Base-by-base conservation (phyloP, 768 basidiomycete species). In the Russula brevipes region DNA sequence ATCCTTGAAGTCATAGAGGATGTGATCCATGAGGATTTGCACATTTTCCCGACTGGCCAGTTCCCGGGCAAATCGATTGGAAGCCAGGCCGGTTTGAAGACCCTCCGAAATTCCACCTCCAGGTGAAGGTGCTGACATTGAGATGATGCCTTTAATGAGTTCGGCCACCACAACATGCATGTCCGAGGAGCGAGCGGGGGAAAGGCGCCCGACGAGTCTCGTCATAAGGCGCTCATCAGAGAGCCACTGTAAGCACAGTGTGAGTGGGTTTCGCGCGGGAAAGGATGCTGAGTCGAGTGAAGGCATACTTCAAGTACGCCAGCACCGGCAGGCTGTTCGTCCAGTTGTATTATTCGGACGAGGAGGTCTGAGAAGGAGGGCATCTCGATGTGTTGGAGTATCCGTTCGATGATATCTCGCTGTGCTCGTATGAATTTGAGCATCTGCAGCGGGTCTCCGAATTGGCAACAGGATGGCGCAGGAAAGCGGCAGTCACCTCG, bases 281-380 rank as follows among this genome's bases (percentile, higher is more conserved):
- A 69, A 75, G 63, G 75, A 69, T 66, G 68, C 72, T 59, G 62
- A 66, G 53, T 71, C 63, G 53, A 70, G 60, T 62, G 69, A 70
- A 69, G 65, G 81, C 90, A 77, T 79, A 93, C 92, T 80, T 94
- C 88, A 65, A 96, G 84, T 59, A 94, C 91, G 52, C 90, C 91
- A 36, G 82, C 79, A 57, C 90, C 90, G 31, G 83, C 85, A 30
- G 88, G 85, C 70, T 87, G 82, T 72, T 96, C 94, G 73, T 95
- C 91, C 63, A 93, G 78, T 74, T 94, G 90, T 58, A 97, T 87
- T 54, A 98, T 87, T 61, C 94, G 86, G 61, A 95, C 84, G 36
- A 99, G 78, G 49, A 98, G 80, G 72, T 99, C 97, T 64, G 94
- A 89, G 70, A 98, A 85, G 2, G 97, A 86, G 2, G 95, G 89